Evolutionary conservation across 1,284 basidiomycete genomes (phyloP).

Genomic region (Pyrrhoderma lamaoense): DNA sequence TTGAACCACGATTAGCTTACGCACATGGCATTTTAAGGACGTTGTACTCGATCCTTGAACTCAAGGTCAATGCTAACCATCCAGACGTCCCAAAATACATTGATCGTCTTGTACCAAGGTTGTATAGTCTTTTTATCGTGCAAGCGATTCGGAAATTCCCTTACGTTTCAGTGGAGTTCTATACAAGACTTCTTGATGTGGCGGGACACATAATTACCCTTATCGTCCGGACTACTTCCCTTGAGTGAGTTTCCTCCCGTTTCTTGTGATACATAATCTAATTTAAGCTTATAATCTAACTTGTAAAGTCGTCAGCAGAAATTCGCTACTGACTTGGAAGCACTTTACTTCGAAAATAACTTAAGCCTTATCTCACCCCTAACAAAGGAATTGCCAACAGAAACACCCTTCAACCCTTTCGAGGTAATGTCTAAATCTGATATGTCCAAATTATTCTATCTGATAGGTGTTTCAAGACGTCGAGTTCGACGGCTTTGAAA

Average conservation of each 20-base stretch:
- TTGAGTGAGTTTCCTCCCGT: slow-evolving; percentile 52
- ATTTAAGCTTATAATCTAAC: slow-evolving; percentile 17
- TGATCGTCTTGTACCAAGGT: slow-evolving; percentile 60
- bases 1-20: slow-evolving; percentile 67
- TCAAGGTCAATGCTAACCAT: slow-evolving; percentile 59
- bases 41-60: slow-evolving; percentile 52
- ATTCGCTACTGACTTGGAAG: slow-evolving; percentile 46
- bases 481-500: slow-evolving; percentile 32
- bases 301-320: slow-evolving; percentile 45
- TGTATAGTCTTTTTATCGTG: slow-evolving; percentile 67
- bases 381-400: slow-evolving; percentile 38
- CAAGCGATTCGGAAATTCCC: slow-evolving; percentile 37
- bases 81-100: slow-evolving; percentile 74
- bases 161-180: slow-evolving; percentile 39
- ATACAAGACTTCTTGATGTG: slow-evolving; percentile 59
- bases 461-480: slow-evolving; percentile 35
- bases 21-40: slow-evolving; percentile 75
- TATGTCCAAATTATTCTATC: neutral
- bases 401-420: slow-evolving; percentile 38
- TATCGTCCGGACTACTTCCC: slow-evolving; percentile 57
- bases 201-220: slow-evolving; percentile 60
- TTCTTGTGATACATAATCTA: neutral
- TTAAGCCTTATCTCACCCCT: slow-evolving; percentile 48
- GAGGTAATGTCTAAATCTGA: slow-evolving; percentile 31
- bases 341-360: slow-evolving; percentile 56